A percentile compares a stretch with the other conserved stretches of the same genome.
These are phyloP conservation scores for Lactifluus echinatus DNA, from an alignment of 768 basidiomycete genomes.

Conservation along the genomic window DNA sequence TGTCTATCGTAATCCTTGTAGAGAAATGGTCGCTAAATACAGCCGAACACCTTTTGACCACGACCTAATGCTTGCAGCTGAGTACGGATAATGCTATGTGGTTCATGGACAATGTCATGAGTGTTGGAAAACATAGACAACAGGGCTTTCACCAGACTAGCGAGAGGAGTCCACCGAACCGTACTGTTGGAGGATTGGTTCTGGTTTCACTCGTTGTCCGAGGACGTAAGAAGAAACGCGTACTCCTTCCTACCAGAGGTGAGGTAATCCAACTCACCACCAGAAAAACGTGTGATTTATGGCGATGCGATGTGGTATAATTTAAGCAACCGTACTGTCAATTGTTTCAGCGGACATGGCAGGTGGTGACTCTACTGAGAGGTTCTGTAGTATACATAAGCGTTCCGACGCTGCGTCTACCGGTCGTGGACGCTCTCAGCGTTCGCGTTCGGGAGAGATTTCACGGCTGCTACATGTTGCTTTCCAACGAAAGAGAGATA, in stretches of 20 bases:
- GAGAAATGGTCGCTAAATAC: not conserved
- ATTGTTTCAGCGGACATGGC: too few species aligned
- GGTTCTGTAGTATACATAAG: too few species aligned
- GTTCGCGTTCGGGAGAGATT: too few species aligned
- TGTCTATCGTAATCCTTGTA: slow-evolving; percentile 3
- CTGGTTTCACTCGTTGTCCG: not conserved
- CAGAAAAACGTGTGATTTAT: too few species aligned
- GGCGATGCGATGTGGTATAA: too few species aligned
- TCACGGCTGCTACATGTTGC: not conserved
- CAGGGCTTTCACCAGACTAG: not conserved
- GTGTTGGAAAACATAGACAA: not conserved
- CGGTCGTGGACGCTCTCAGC: not conserved
- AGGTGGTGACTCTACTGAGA: too few species aligned
- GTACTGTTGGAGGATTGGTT: not conserved
- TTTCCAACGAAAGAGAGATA: not conserved
- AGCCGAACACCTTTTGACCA: not conserved
- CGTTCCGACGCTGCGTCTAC: not conserved
- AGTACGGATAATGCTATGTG: not conserved
- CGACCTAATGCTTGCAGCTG: not conserved
- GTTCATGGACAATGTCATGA: not conserved
- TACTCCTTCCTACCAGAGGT: not conserved
- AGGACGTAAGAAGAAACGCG: not conserved
- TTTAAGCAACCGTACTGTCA: too few species aligned
- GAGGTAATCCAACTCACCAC: not conserved
- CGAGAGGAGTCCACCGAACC: not conserved